Evolutionary conservation across 345 rosid genomes (phyloP), one percentile per base, ranked within the genome.

Genomic region (Bruguiera parviflora): DNA sequence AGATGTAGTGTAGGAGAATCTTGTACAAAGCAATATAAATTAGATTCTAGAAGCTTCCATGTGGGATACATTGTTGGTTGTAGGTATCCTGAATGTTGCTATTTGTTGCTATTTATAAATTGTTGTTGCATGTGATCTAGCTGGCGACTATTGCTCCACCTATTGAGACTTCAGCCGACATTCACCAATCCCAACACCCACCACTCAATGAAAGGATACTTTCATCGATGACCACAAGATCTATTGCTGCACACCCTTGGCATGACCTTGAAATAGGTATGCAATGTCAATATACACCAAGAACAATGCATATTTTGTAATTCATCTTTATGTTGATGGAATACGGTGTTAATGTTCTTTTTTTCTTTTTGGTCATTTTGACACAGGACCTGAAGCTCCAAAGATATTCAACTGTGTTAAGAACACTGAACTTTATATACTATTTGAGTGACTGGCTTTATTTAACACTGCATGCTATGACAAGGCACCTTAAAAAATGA

Each of bases 241-340:
- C 97, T 49, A 80, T 87, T 53, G 96, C 97, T 79, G 98, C 98
- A 24, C 98, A 94, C 79, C 97, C 98, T 49, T 94, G 98, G 98
- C 98, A 94, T 79, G 98, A 94, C 86, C 92, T 94, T 15, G 98
- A 94, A 87, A 91, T 94, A 19, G 98, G 98, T 91, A 78, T 29
- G 80, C 25, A 56, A 24, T 27, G 16, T 56, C 28, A 21, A 2
- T 24, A 2, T 56, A 8, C 24, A 9, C 59, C 29, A 16, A 4
- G 16, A 79, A 20, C 16, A 19, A 35, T 66, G 5, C 21, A n/a
- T 21, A 15, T 33, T 24, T 25, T 9, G 13, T 68, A 21, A 6
- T 22, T 43, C 15, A 3, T 56, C 9, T 19, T 35, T 35, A 25
- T 25, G 27, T n/a, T 58, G 61, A 29, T 69, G 21, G 29, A 19